These are phyloP conservation scores for Hippophae gyantsensis DNA, from an alignment of 306 rosid species.

Conservation along the genomic window DNA sequence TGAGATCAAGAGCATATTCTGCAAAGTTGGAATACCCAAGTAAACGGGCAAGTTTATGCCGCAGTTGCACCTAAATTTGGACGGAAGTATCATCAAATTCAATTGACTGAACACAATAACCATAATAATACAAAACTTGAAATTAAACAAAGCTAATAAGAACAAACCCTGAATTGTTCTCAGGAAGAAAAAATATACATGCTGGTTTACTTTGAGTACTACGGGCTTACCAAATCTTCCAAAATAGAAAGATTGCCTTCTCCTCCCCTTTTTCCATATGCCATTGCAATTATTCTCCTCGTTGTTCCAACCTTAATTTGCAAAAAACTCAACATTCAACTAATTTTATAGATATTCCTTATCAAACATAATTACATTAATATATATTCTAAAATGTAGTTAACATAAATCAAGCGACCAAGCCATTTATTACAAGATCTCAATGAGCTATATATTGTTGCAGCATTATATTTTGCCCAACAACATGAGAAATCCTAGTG, in stretches of 20 bases:
- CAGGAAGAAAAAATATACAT: background rate
- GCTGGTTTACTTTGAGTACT: too few species aligned
- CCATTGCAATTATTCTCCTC: constrained; percentile 61
- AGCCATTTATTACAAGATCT: too few species aligned
- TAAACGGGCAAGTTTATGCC: constrained; percentile 83
- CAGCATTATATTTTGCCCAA: background rate
- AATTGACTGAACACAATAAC: constrained; percentile 1
- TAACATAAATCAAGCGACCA: background rate
- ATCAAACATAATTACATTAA: constrained; percentile 14
- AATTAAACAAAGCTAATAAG: constrained; percentile 5
- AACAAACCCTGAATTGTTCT: background rate
- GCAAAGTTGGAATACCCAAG: constrained; percentile 87
- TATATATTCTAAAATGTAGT: constrained; percentile 13
- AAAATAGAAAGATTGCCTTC: constrained; percentile 67
- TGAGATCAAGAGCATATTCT: constrained; percentile 63
- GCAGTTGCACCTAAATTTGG: constrained; percentile 64
- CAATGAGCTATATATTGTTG: background rate
- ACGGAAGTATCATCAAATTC: constrained; percentile 7
- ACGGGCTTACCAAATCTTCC: constrained; percentile 63
- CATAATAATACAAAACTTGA: background rate
- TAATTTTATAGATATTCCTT: too few species aligned
- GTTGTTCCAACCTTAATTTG: constrained; percentile 76
- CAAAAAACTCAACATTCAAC: constrained; percentile 18
- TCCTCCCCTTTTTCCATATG: constrained; percentile 82
- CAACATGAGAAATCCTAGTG: background rate